Evolutionary conservation across 768 basidiomycete species (phyloP).

Genomic region (Suillus subaureus): DNA sequence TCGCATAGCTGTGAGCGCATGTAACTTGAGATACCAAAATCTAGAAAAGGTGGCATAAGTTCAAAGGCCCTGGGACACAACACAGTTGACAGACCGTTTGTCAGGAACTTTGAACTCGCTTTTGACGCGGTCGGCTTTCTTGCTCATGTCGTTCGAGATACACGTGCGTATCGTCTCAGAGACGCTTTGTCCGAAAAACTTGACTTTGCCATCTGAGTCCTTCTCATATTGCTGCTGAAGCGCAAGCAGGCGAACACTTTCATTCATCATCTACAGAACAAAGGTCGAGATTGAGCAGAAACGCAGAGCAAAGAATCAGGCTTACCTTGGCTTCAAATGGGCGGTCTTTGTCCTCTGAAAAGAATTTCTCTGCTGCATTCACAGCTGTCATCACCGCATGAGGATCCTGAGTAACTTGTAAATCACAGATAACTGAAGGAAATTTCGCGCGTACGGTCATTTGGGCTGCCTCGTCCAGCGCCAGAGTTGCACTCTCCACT

Average conservation of each 20-base stretch:
- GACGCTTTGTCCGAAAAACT: slow-evolving; percentile 82
- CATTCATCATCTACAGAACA: slow-evolving; percentile 82
- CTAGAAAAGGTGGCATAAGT: slow-evolving; percentile 39
- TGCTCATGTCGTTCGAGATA: slow-evolving; percentile 76
- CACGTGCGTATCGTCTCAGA: slow-evolving; percentile 85
- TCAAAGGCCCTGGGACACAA: neutral
- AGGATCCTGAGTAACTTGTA: slow-evolving; percentile 59
- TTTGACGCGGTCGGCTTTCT: slow-evolving; percentile 87
- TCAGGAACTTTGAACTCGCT: slow-evolving; percentile 93
- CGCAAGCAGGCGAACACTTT: slow-evolving; percentile 71
- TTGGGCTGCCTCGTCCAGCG: slow-evolving; percentile 76
- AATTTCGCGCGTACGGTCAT: slow-evolving; percentile 53
- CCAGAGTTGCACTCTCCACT: slow-evolving; percentile 89
- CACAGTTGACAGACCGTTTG: slow-evolving; percentile 65
- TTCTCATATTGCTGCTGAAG: slow-evolving; percentile 88
- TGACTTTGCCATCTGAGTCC: slow-evolving; percentile 76
- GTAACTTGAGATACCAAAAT: slow-evolving; percentile 92
- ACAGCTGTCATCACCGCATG: slow-evolving; percentile 69
- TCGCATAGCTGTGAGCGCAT: slow-evolving; percentile 73
- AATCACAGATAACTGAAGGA: neutral
- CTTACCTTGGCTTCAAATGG: slow-evolving; percentile 87
- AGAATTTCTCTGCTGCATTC: slow-evolving; percentile 87
- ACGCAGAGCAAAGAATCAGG: neutral
- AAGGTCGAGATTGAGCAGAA: too few relatives aligned
- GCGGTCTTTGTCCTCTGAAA: slow-evolving; percentile 92